These are phyloP conservation scores for Pestalotiopsis sp. DNA, from an alignment of 2,329 filamentous ascomycete genomes.

Conservation along the genomic window DNA sequence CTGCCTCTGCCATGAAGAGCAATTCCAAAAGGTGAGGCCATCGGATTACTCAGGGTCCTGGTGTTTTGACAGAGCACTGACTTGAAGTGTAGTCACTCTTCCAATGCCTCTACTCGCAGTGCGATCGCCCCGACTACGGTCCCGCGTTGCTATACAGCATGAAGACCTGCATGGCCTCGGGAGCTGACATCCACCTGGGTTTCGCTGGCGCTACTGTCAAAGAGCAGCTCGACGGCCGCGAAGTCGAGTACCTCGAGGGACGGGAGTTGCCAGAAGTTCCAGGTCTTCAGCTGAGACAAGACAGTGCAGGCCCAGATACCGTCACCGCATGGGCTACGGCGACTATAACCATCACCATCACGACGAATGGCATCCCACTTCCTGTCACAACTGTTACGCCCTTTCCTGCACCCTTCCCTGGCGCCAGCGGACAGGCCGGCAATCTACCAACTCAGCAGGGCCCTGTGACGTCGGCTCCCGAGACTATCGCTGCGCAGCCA, in stretches of 20 bases:
- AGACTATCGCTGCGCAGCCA: neutral
- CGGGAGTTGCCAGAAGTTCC: slow-evolving; percentile 29
- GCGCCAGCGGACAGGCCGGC: neutral
- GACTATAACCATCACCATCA: neutral
- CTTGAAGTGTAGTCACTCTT: slow-evolving; percentile 27
- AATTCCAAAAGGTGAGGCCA: slow-evolving; percentile 29
- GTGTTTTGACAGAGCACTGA: neutral
- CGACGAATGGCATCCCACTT: neutral
- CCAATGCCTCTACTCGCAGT: slow-evolving; percentile 35
- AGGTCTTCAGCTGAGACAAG: slow-evolving; percentile 29
- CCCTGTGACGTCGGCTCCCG: neutral
- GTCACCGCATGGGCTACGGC: slow-evolving; percentile 1
- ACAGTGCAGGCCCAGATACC: slow-evolving; percentile 21
- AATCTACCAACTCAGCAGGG: neutral
- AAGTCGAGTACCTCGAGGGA: slow-evolving; percentile 32
- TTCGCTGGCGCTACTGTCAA: slow-evolving; percentile 23
- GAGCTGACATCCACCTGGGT: slow-evolving; percentile 33
- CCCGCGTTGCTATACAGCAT: slow-evolving; percentile 31
- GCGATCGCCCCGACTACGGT: slow-evolving; percentile 31
- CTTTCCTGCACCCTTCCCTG: neutral
- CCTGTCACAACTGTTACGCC: slow-evolving; percentile 1
- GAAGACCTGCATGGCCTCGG: slow-evolving; percentile 28
- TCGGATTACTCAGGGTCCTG: neutral
- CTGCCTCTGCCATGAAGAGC: slow-evolving; percentile 32
- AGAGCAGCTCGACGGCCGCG: slow-evolving; percentile 29